phyloP scores from a whole-genome alignment of 2,329 filamentous ascomycete species.

The Nemania diffusa region DNA sequence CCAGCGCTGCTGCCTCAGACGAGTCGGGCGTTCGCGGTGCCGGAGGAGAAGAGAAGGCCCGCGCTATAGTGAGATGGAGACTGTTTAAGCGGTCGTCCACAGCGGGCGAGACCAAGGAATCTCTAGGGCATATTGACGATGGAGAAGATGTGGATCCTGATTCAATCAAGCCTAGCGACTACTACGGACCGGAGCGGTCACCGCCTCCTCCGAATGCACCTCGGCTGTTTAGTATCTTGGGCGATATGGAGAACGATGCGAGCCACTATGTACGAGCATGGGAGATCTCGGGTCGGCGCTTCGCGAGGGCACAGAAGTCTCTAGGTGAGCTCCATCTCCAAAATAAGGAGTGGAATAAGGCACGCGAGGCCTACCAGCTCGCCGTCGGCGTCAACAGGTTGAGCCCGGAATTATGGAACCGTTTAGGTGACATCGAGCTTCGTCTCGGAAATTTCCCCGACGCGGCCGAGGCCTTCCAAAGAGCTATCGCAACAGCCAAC shows the following conservation, averaged over 20 bases:
- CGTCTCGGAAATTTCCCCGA: slow-evolving; percentile 80
- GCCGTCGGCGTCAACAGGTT: slow-evolving; percentile 83
- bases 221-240: slow-evolving; percentile 90
- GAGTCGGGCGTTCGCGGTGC: slow-evolving; percentile 64
- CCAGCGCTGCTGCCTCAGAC: slow-evolving; percentile 67
- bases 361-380: slow-evolving; percentile 80
- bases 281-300: slow-evolving; percentile 83
- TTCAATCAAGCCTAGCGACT: slow-evolving; percentile 64
- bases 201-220: slow-evolving; percentile 85
- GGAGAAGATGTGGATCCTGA: slow-evolving; percentile 67
- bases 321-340: slow-evolving; percentile 82
- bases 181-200: slow-evolving; percentile 71
- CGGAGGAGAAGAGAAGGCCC: slow-evolving; percentile 81
- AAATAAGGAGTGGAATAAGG: slow-evolving; percentile 72
- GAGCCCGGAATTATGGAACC: slow-evolving; percentile 87
- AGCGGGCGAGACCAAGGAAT: slow-evolving; percentile 39
- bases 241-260: slow-evolving; percentile 83
- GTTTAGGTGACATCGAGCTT: slow-evolving; percentile 87
- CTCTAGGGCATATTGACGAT: slow-evolving; percentile 55
- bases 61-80: slow-evolving; percentile 78
- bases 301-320: slow-evolving; percentile 86
- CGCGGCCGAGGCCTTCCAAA: slow-evolving; percentile 83
- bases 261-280: slow-evolving; percentile 86
- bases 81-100: slow-evolving; percentile 74
- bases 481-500: slow-evolving; percentile 74